Conservation (phyloP, 345 rosid genomes). For the Crucihimalaya himalaica region DNA sequence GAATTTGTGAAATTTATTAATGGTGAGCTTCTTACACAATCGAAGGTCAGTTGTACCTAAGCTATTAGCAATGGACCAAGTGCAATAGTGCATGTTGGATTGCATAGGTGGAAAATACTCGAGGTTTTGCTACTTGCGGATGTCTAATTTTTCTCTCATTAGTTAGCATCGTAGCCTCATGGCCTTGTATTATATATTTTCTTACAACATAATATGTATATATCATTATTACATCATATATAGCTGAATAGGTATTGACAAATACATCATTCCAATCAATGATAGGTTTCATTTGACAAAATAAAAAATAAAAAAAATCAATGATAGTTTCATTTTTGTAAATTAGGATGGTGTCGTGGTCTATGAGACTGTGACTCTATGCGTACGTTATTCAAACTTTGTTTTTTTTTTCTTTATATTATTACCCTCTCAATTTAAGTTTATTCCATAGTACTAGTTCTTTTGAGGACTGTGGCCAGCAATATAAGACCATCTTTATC, state of each 20-base stretch:
- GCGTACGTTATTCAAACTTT: background rate
- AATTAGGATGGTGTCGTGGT: constrained; percentile 11
- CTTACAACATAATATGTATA: background rate
- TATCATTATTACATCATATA: background rate
- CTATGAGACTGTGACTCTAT: background rate
- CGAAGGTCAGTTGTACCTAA: background rate
- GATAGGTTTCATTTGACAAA: background rate
- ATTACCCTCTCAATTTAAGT: background rate
- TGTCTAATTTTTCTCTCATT: constrained; percentile 10
- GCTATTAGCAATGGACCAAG: background rate
- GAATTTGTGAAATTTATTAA: no score
- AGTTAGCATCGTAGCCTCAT: background rate
- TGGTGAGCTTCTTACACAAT: no score
- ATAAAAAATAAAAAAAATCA: no score
- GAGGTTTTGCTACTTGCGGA: background rate
- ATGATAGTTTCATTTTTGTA: constrained; percentile 7
- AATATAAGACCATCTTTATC: no score
- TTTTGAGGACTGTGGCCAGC: background rate
- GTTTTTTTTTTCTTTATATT: background rate
- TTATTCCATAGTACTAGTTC: background rate
- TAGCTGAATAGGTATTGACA: constrained; percentile 22
- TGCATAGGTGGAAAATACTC: background rate
- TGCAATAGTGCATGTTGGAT: background rate
- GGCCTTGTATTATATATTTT: background rate
- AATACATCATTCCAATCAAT: background rate